Percentiles rank a stretch among this genome's conserved stretches.
These are phyloP conservation scores for Ophiosphaerella korrae DNA, from an alignment of 2,329 filamentous ascomycete species.

Conservation along the genomic window DNA sequence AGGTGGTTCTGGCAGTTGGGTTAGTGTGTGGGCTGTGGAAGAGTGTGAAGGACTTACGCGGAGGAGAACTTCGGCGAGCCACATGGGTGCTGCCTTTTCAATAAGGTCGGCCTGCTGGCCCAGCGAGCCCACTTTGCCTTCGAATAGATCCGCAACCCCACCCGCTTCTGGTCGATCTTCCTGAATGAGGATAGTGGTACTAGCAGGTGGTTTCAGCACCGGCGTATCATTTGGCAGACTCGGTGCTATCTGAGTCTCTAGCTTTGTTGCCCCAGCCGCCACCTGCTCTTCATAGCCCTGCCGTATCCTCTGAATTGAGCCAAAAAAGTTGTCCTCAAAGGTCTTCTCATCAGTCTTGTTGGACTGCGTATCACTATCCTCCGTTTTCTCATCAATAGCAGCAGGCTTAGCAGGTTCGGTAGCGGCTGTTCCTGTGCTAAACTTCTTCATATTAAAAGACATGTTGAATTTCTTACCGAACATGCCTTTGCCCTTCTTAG, in stretches of 20 bases:
- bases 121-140: conserved; percentile 81
- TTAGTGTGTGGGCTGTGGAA: not conserved
- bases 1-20: conserved; percentile 67
- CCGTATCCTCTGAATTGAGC: conserved; percentile 73
- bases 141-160: conserved; percentile 81
- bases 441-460: conserved; percentile 83
- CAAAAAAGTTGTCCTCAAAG: conserved; percentile 75
- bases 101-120: conserved; percentile 80
- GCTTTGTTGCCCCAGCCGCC: conserved; percentile 53
- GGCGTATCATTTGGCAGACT: conserved; percentile 76
- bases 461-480: conserved; percentile 85
- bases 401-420: conserved; percentile 72
- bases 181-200: conserved; percentile 67
- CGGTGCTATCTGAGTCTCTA: conserved; percentile 70
- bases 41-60: conserved; percentile 52
- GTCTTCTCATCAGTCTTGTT: conserved; percentile 70
- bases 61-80: conserved; percentile 87
- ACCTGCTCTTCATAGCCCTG: conserved; percentile 74
- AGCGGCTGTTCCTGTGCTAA: conserved; percentile 65
- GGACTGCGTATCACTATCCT: conserved; percentile 64
- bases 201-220: conserved; percentile 71
- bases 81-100: conserved; percentile 85
- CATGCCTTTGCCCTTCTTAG: conserved; percentile 64
- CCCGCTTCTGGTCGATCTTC: conserved; percentile 67
- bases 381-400: conserved; percentile 73